A percentile compares a stretch with the other conserved stretches of the same genome.
Conservation (phyloP, 2,329 filamentous ascomycete genomes). For the Xylariaceae sp. region DNA sequence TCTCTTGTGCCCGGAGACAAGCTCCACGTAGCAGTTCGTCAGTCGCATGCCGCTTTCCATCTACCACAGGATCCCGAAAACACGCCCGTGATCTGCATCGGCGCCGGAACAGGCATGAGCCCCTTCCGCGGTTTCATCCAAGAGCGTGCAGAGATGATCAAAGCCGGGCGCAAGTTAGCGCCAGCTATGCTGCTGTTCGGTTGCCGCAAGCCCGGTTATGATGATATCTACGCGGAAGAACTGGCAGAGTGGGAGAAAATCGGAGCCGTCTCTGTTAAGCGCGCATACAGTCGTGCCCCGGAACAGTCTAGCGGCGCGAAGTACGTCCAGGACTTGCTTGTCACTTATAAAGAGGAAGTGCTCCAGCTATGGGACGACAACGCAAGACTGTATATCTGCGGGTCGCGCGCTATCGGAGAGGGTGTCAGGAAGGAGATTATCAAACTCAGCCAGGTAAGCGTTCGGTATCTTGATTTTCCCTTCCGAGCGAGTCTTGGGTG, state of each 20-base stretch:
- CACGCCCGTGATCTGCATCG: constrained; percentile 51
- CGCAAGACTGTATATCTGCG: constrained; percentile 64
- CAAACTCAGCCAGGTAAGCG: constrained; percentile 20
- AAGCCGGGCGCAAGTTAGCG: constrained; percentile 51
- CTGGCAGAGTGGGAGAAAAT: constrained; percentile 56
- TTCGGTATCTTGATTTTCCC: no score
- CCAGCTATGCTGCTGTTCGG: constrained; percentile 65
- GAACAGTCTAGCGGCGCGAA: constrained; percentile 46
- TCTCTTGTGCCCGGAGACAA: constrained; percentile 43
- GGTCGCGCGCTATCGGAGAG: constrained; percentile 51
- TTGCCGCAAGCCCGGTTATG: constrained; percentile 52
- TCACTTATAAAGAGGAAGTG: constrained; percentile 36
- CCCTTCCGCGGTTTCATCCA: constrained; percentile 37
- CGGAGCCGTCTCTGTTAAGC: constrained; percentile 60
- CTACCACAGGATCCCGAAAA: constrained; percentile 44
- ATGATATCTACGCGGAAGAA: constrained; percentile 60
- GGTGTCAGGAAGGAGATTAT: constrained; percentile 43
- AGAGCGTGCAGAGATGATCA: constrained; percentile 54
- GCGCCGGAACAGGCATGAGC: constrained; percentile 50
- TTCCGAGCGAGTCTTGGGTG: no score
- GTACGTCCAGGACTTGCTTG: constrained; percentile 47
- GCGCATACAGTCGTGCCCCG: constrained; percentile 54
- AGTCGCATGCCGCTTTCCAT: constrained; percentile 43
- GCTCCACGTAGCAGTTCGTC: constrained; percentile 38
- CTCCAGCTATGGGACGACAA: constrained; percentile 40